Evolutionary conservation across 2,329 filamentous ascomycete genomes (phyloP).

Genomic region (Kalaharituber pfeilii): DNA sequence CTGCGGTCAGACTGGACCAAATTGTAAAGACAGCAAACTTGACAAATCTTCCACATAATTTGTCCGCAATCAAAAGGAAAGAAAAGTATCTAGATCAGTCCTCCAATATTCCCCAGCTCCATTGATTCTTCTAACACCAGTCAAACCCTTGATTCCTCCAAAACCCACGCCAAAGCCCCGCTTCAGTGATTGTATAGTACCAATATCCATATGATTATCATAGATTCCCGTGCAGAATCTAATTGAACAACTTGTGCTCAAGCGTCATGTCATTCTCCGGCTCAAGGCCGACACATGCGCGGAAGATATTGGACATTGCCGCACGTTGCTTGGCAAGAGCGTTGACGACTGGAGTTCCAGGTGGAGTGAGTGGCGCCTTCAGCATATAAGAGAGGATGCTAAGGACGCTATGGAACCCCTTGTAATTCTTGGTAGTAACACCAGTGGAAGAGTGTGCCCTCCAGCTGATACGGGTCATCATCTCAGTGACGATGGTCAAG

Average conservation of each 20-base stretch:
- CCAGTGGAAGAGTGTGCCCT: conserved; percentile 42
- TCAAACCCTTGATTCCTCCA: too few relatives aligned
- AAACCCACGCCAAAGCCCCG: too few relatives aligned
- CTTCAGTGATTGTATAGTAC: too few relatives aligned
- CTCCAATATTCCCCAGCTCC: too few relatives aligned
- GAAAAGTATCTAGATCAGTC: too few relatives aligned
- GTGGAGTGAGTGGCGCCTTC: conserved; percentile 78
- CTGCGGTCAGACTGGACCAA: too few relatives aligned
- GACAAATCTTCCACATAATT: too few relatives aligned
- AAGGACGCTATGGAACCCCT: conserved; percentile 90
- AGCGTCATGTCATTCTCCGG: conserved; percentile 98
- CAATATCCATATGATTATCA: background rate
- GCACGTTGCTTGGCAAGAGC: conserved; percentile 88
- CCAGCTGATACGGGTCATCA: conserved; percentile 98
- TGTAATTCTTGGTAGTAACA: conserved; percentile 48
- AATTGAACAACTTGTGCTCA: conserved; percentile 79
- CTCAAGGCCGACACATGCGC: conserved; percentile 87
- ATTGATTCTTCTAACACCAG: too few relatives aligned
- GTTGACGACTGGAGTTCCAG: conserved; percentile 90
- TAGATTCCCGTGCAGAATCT: background rate
- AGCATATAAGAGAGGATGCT: conserved; percentile 99
- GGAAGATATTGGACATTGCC: conserved; percentile 94
- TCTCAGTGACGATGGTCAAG: conserved; percentile 77
- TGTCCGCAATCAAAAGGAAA: too few relatives aligned
- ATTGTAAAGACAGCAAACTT: too few relatives aligned